A percentile compares a stretch with the other conserved stretches of the same genome.
These are phyloP conservation scores for Colletotrichum ledebouriae DNA, from an alignment of 2,329 filamentous ascomycete species.

Conservation along the genomic window DNA sequence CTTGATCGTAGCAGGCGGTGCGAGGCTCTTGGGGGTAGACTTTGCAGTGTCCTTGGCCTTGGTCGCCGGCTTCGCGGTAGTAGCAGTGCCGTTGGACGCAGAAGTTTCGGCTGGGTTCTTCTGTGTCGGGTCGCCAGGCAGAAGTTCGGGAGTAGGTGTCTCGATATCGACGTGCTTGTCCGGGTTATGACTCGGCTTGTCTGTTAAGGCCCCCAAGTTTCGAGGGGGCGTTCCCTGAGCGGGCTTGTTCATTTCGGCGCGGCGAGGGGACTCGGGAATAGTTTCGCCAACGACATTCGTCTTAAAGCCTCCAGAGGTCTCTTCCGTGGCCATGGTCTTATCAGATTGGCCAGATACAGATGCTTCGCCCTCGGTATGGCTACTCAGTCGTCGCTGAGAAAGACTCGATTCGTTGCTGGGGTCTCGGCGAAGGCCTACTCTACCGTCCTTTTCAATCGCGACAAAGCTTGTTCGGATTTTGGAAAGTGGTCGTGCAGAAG, in stretches of 20 bases:
- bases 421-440: conserved; percentile 65
- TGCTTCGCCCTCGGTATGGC: conserved; percentile 54
- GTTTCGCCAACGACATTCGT: conserved; percentile 54
- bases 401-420: conserved; percentile 58
- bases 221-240: conserved; percentile 44
- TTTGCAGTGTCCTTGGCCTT: conserved; percentile 43
- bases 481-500: conserved; percentile 71
- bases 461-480: conserved; percentile 83
- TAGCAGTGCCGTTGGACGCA: conserved; percentile 45
- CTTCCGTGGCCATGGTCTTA: conserved; percentile 42
- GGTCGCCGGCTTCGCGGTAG: conserved; percentile 45
- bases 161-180: conserved; percentile 58
- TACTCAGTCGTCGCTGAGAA: conserved; percentile 53
- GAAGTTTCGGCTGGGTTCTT: conserved; percentile 30
- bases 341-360: conserved; percentile 40
- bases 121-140: conserved; percentile 48
- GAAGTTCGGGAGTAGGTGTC: conserved; percentile 50
- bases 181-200: conserved; percentile 55
- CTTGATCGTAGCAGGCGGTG: conserved; percentile 41
- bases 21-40: conserved; percentile 51
- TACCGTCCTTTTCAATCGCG: conserved; percentile 76
- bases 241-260: conserved; percentile 46
- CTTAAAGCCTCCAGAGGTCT: conserved; percentile 52
- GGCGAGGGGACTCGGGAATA: conserved; percentile 58
- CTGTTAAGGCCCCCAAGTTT: conserved; percentile 45